These are phyloP conservation scores for Lojkania enalia DNA, from an alignment of 2,329 filamentous ascomycete genomes.

Conservation along the genomic window DNA sequence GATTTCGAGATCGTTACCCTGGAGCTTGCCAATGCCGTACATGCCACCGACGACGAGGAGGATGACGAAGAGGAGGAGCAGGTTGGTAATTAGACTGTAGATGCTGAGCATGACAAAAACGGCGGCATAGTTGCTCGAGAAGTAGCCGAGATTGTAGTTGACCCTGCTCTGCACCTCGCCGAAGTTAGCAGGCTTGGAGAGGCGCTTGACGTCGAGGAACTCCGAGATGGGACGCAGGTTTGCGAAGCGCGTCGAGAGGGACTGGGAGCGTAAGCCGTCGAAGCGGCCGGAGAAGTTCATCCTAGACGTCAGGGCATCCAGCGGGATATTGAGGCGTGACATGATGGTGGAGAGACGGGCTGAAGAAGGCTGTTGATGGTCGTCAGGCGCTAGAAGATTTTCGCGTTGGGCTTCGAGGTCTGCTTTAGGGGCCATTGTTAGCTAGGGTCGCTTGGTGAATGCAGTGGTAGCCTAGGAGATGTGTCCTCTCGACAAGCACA, in stretches of 20 bases:
- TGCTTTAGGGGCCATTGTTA: constrained; percentile 34
- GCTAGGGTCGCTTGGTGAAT: constrained; percentile 17
- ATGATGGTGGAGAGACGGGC: constrained; percentile 53
- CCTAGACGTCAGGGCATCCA: constrained; percentile 88
- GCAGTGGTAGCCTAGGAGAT: constrained; percentile 20
- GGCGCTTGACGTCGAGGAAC: constrained; percentile 92
- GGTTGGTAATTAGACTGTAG: constrained; percentile 91
- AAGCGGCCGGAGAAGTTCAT: constrained; percentile 86
- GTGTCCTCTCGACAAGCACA: constrained; percentile 29
- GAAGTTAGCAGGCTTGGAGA: constrained; percentile 94
- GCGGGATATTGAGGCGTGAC: constrained; percentile 88
- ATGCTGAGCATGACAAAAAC: constrained; percentile 94
- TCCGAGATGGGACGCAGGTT: constrained; percentile 90
- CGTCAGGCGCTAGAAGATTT: constrained; percentile 25
- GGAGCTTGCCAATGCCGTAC: constrained; percentile 87
- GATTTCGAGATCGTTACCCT: constrained; percentile 84
- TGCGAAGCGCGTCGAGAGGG: constrained; percentile 79
- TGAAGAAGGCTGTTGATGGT: constrained; percentile 10
- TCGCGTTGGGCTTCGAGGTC: constrained; percentile 35
- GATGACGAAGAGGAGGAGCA: constrained; percentile 87
- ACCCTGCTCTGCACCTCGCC: constrained; percentile 85
- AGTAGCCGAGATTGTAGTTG: constrained; percentile 97
- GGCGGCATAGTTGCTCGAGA: constrained; percentile 96
- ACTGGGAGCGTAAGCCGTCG: constrained; percentile 77
- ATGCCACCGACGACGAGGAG: constrained; percentile 82